Percentiles rank a stretch among this genome's conserved stretches.
Conservation (phyloP, 345 rosid genomes). For the Populus nigra region DNA sequence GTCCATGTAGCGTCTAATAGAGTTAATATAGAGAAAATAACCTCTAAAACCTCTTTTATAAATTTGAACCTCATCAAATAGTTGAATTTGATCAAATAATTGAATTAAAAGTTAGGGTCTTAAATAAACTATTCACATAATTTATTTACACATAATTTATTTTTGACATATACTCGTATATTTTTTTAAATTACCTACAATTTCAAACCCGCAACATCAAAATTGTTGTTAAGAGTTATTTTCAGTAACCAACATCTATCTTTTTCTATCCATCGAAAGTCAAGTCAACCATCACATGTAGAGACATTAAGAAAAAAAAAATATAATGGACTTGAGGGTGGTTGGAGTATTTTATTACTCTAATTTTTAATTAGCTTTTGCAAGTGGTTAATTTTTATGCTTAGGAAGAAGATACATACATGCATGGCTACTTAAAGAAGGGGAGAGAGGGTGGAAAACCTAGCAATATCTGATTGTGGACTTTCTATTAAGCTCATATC, state of each 20-base stretch:
- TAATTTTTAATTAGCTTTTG: background rate
- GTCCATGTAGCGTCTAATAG: no score
- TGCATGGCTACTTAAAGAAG: background rate
- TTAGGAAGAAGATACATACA: background rate
- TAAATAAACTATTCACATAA: no score
- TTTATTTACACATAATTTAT: no score
- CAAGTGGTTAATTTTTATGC: background rate
- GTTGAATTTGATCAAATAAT: fast-evolving
- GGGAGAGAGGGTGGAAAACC: conserved; percentile 4
- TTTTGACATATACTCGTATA: no score
- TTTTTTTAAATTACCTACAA: no score
- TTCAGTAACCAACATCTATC: conserved; percentile 7
- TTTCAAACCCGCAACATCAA: no score
- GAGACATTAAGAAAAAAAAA: conserved; percentile 12
- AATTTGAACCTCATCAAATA: no score
- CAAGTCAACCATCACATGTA: conserved; percentile 1
- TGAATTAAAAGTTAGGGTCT: no score
- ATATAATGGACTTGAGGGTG: background rate
- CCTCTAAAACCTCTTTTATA: no score
- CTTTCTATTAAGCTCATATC: conserved; percentile 2
- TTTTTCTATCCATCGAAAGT: conserved; percentile 14
- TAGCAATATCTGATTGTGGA: conserved; percentile 22
- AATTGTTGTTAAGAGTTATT: background rate
- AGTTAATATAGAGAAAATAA: no score
- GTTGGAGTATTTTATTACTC: background rate